A percentile compares a stretch with the other conserved stretches of the same genome.
Conservation (phyloP, 345 rosid species). For the Chamaenerion angustifolium region DNA sequence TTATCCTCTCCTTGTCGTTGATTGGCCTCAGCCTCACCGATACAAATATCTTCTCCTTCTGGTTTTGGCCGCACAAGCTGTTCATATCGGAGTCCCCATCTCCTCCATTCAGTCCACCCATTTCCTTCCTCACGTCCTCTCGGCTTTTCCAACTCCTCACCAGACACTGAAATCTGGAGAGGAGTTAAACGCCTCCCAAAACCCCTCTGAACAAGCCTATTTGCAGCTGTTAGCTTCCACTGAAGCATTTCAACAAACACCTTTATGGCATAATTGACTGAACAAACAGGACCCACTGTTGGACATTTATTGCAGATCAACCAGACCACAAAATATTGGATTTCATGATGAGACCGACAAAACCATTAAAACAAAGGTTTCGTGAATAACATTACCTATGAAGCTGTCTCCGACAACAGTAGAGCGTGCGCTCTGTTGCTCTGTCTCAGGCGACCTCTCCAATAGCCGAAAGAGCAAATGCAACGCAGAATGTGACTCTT, state of each 20-base stretch:
- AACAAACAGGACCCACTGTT: slow-evolving; percentile 2
- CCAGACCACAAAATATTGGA: neutral
- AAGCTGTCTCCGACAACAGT: no score
- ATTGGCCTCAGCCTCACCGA: slow-evolving; percentile 13
- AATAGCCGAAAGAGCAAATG: no score
- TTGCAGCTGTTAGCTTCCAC: no score
- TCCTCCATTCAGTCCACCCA: slow-evolving; percentile 3
- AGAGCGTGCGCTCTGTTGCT: no score
- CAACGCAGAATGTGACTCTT: no score
- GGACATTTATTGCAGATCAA: neutral
- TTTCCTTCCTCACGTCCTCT: neutral
- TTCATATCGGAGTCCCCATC: neutral
- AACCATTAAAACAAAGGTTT: no score
- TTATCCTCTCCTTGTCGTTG: slow-evolving; percentile 9
- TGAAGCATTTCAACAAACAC: no score
- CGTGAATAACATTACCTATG: no score
- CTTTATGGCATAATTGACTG: no score
- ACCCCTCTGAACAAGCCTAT: neutral
- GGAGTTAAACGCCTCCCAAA: neutral
- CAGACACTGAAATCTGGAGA: neutral
- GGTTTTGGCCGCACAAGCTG: neutral
- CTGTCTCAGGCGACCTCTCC: no score
- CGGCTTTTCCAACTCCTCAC: slow-evolving; percentile 1
- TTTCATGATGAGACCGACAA: neutral
- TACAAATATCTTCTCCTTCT: slow-evolving; percentile 15